Percentiles rank a stretch among this genome's conserved stretches.
phyloP scores from a whole-genome alignment of 495 filamentous ascomycete genomes.

The Neurospora tetrasperma region DNA sequence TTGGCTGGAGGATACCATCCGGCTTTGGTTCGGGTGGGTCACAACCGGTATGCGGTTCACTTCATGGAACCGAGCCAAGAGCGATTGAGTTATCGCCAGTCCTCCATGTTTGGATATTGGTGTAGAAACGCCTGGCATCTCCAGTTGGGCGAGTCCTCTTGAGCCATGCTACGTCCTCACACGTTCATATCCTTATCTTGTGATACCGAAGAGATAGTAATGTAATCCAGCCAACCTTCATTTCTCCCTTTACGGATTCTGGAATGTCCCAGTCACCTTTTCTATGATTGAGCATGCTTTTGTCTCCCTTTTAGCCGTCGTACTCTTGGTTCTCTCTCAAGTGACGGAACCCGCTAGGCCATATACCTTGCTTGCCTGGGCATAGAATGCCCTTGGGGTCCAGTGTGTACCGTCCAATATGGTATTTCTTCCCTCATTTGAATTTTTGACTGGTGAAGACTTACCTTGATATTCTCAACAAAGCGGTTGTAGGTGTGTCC shows the following conservation, averaged over 20 bases:
- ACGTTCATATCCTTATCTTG: background rate
- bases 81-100: background rate
- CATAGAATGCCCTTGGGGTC: constrained; percentile 26
- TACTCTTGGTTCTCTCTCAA: constrained; percentile 11
- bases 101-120: background rate
- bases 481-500: constrained; percentile 32
- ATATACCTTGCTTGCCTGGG: constrained; percentile 27
- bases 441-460: background rate
- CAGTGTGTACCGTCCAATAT: constrained; percentile 16
- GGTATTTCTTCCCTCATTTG: background rate
- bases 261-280: background rate
- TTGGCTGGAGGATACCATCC: constrained; percentile 19
- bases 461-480: constrained; percentile 33
- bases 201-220: background rate
- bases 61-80: background rate
- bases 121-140: background rate
- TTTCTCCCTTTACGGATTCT: background rate
- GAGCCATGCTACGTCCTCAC: background rate
- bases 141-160: background rate
- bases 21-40: constrained; percentile 19
- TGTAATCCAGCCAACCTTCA: background rate
- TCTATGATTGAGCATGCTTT: background rate
- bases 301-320: background rate
- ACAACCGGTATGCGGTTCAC: constrained; percentile 24
- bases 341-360: constrained; percentile 21